Conservation (phyloP, 2,329 filamentous ascomycete species). For the Fusarium humuli region DNA sequence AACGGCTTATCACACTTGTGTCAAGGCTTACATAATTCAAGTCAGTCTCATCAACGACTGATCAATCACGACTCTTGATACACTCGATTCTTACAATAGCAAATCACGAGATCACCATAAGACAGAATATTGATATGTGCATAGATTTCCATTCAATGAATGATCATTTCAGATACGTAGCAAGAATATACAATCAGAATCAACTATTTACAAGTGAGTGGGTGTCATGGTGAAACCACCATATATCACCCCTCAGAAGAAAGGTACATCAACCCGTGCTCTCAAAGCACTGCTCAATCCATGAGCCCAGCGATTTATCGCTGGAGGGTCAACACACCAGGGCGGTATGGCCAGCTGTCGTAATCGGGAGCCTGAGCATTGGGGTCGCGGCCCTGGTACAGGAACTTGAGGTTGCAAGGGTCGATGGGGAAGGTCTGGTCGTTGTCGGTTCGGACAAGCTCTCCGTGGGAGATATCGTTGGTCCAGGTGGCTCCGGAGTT, state of each 20-base stretch:
- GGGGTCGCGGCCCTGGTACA: constrained; percentile 69
- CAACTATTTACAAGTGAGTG: constrained; percentile 25
- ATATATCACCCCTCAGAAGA: neutral
- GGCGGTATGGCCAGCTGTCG: constrained; percentile 16
- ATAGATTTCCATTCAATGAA: constrained; percentile 16
- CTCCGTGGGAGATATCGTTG: constrained; percentile 75
- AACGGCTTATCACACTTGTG: too few relatives aligned
- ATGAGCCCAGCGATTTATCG: constrained; percentile 3
- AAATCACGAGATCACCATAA: neutral
- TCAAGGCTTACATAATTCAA: too few relatives aligned
- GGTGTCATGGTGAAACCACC: constrained; percentile 6
- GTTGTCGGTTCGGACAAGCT: constrained; percentile 65
- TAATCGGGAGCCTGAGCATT: constrained; percentile 56
- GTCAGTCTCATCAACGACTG: too few relatives aligned
- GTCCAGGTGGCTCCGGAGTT: constrained; percentile 74
- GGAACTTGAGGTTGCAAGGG: constrained; percentile 71
- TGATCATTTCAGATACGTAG: neutral
- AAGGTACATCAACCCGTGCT: neutral
- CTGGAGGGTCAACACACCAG: constrained; percentile 16
- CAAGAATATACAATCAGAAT: constrained; percentile 21
- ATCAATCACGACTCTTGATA: too few relatives aligned
- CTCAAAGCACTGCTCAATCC: neutral
- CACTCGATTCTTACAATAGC: neutral
- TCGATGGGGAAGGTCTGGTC: constrained; percentile 74
- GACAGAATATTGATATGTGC: neutral